Base-by-base conservation (phyloP, 2,329 filamentous ascomycete species). In the Cercospora sesami region DNA sequence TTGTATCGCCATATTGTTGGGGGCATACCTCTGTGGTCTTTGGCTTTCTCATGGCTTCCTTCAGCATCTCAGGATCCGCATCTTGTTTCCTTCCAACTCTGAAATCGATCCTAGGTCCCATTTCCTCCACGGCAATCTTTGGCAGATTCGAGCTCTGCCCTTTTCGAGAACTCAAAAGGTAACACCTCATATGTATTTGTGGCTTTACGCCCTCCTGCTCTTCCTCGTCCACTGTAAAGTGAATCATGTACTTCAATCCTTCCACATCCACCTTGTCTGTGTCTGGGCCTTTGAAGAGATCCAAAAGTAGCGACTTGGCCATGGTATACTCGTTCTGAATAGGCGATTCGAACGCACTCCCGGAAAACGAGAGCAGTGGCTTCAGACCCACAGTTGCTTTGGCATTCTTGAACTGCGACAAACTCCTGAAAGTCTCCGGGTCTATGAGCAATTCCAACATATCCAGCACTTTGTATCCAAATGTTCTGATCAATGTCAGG, bases 61-160 rank as follows among this genome's bases (percentile, higher is more conserved):
- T 98, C 86, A 91, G 86, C 81, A 92, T 87, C 12, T 86, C 86
- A 75, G 88, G 86, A 74, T 97, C 93, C 1, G 94, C 88, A 80
- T 95, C 90, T 77, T 88, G 88, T 72, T 90, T 83, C 74, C 95
- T 89, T 26, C 95, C 94, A 64, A 97, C 85, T 72, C 91, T 88
- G 80, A 97, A 94, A 82, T 97, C 93, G 82, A 98, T 93, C 72
- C 94, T 87, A 4, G 95, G 95, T 0, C 95, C 94, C 83, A 97
- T 96, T 83, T 97, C 94, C 80, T 97, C 93, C 66, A 98, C 86
- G 79, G 98, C 94, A 18, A 99, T 91, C 64, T 93, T 88, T 7
- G 95, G 95, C 55, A 98, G 83, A 7, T 93, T 93, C 9, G 51
- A 59, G 12, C 21, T 58, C 30, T 64, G 62, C 73, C 90, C 93